A percentile compares a stretch with the other conserved stretches of the same genome.
phyloP scores from a whole-genome alignment of 2,329 filamentous ascomycete species.

The Diaporthe citriasiana region DNA sequence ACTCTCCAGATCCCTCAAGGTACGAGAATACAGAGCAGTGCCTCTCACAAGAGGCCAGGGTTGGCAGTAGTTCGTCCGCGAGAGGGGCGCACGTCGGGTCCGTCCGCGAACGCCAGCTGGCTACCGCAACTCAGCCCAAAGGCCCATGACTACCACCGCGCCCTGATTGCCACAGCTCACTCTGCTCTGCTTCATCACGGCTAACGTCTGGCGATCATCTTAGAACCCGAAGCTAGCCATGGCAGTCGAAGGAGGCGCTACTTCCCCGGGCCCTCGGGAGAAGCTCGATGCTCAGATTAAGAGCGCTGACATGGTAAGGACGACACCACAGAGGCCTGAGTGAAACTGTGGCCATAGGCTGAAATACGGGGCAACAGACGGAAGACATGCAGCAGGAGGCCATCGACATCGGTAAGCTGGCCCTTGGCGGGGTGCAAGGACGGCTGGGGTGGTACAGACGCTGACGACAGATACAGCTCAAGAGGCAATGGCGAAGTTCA shows the following conservation, averaged over 20 bases:
- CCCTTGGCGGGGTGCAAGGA: conserved; percentile 22
- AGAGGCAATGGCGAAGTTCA: conserved; percentile 74
- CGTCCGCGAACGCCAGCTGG: not conserved
- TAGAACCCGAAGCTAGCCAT: conserved; percentile 30
- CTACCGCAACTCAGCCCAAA: not conserved
- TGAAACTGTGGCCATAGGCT: not conserved
- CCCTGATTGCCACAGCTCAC: not conserved
- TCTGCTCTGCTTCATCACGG: conserved; percentile 8
- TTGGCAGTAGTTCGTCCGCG: not conserved
- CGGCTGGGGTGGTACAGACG: not conserved
- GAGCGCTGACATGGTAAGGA: conserved; percentile 94
- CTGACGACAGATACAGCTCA: conserved; percentile 60
- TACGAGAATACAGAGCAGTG: not conserved
- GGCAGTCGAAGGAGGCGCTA: conserved; percentile 46
- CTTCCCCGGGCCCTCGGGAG: conserved; percentile 70
- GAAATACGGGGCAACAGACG: conserved; percentile 69
- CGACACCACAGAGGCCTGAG: not conserved
- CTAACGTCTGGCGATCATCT: not conserved
- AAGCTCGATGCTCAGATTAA: conserved; percentile 96
- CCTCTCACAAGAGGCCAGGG: not conserved
- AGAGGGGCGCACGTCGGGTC: not conserved
- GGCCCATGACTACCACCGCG: not conserved
- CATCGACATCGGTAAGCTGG: conserved; percentile 89
- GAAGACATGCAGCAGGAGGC: conserved; percentile 98
- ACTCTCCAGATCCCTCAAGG: not conserved